Conservation (phyloP, 169 alveolate genomes). For the Eimeria praecox region DNA sequence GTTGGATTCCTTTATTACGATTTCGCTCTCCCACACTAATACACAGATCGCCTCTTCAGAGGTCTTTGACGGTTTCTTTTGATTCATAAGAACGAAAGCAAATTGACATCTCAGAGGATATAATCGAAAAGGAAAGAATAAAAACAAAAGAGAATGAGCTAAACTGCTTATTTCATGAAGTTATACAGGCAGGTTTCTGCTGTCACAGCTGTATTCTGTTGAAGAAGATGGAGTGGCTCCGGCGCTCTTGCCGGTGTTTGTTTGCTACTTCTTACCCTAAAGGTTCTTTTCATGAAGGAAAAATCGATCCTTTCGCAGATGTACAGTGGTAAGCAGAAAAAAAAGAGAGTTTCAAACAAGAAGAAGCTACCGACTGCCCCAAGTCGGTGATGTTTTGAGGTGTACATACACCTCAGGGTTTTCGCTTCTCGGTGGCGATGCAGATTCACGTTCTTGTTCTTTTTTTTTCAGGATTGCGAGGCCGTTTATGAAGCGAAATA, state of each 20-base stretch:
- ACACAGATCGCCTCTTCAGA: too few relatives aligned
- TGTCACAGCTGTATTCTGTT: neutral
- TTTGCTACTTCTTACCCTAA: slow-evolving; percentile 82
- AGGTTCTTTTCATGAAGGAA: slow-evolving; percentile 90
- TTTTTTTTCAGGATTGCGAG: slow-evolving; percentile 86
- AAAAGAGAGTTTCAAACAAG: neutral
- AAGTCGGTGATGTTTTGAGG: too few relatives aligned
- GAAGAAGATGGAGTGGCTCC: slow-evolving; percentile 21
- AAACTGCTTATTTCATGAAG: neutral
- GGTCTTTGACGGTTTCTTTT: too few relatives aligned
- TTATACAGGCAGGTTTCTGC: too few relatives aligned
- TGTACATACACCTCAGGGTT: too few relatives aligned
- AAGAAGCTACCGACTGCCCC: neutral
- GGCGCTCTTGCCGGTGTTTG: slow-evolving; percentile 23
- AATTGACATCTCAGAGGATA: too few relatives aligned
- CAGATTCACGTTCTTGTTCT: neutral
- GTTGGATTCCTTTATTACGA: too few relatives aligned
- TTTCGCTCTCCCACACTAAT: too few relatives aligned
- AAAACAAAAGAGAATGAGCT: neutral
- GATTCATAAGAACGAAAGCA: too few relatives aligned
- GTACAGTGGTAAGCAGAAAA: slow-evolving; percentile 89
- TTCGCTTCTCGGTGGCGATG: too few relatives aligned
- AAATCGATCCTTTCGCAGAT: slow-evolving; percentile 91
- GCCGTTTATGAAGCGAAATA: slow-evolving; percentile 91
- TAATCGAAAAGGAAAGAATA: neutral